These are phyloP conservation scores for Talaromyces amestolkiae DNA, from an alignment of 2,329 filamentous ascomycete species.

Conservation along the genomic window DNA sequence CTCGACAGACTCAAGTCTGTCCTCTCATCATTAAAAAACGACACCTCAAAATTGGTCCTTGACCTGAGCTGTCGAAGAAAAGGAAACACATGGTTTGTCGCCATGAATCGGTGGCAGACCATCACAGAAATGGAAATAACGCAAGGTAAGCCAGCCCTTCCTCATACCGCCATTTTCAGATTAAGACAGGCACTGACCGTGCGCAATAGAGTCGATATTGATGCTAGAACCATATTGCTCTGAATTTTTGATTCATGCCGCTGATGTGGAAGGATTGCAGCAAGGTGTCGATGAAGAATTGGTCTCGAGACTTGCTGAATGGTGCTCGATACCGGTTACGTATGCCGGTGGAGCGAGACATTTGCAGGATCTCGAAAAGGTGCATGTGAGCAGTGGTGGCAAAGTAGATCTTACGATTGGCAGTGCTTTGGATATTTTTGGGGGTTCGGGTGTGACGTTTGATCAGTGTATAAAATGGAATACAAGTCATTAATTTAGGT, in stretches of 20 bases:
- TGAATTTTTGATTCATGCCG: slow-evolving; percentile 95
- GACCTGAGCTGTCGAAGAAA: slow-evolving; percentile 86
- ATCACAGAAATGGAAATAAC: slow-evolving; percentile 95
- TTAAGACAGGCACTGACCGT: not conserved
- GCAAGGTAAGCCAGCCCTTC: slow-evolving; percentile 57
- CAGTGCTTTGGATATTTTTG: slow-evolving; percentile 94
- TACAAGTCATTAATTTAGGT: slow-evolving; percentile 34
- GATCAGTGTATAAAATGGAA: slow-evolving; percentile 92
- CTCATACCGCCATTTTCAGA: too few species aligned
- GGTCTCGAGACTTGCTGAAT: slow-evolving; percentile 71
- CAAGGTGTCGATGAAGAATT: slow-evolving; percentile 84
- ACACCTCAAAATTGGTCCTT: slow-evolving; percentile 81
- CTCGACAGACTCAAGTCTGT: slow-evolving; percentile 72
- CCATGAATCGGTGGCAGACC: slow-evolving; percentile 99
- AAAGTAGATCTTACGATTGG: slow-evolving; percentile 93
- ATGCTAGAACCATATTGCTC: slow-evolving; percentile 86
- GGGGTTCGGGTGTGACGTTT: slow-evolving; percentile 80
- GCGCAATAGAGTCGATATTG: slow-evolving; percentile 68
- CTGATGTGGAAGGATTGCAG: slow-evolving; percentile 93
- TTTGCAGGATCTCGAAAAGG: slow-evolving; percentile 76
- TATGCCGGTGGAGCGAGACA: slow-evolving; percentile 92
- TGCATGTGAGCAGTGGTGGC: slow-evolving; percentile 73
- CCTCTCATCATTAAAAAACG: slow-evolving; percentile 67
- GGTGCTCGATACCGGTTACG: slow-evolving; percentile 90
- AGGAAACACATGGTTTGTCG: slow-evolving; percentile 83